Evolutionary conservation across 306 rosid species (phyloP).

Genomic region (Adenanthera pavonina): DNA sequence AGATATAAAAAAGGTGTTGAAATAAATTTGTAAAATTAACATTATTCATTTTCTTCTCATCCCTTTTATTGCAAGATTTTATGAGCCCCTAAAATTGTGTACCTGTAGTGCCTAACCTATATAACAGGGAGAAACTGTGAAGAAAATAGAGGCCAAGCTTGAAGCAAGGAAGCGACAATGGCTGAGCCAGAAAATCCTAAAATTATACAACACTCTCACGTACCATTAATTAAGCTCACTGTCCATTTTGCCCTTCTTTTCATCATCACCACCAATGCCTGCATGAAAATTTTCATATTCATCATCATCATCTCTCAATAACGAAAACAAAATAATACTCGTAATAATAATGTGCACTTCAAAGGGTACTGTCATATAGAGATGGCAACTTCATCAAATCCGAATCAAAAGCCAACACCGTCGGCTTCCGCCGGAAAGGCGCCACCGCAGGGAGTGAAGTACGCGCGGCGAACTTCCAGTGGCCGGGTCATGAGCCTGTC

Average conservation of each 20-base stretch:
- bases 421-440: conserved; percentile 8
- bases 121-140: neutral
- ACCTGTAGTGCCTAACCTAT: neutral
- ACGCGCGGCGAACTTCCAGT: conserved; percentile 65
- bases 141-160: conserved; percentile 55
- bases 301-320: neutral
- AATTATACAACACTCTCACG: conserved; percentile 31
- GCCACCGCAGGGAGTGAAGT: conserved; percentile 59
- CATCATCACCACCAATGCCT: neutral
- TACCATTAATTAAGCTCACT: conserved; percentile 45
- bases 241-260: neutral
- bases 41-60: neutral
- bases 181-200: conserved; percentile 23
- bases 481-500: conserved; percentile 70
- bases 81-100: conserved; percentile 1
- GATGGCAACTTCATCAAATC: conserved; percentile 41
- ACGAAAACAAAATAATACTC: neutral
- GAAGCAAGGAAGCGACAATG: conserved; percentile 49
- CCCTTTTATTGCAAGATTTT: neutral
- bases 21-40: no score
- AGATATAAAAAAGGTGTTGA: no score
- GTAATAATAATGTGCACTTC: no score
- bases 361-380: neutral
- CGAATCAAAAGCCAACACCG: conserved; percentile 49
- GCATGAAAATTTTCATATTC: neutral